phyloP scores from a whole-genome alignment of 176 grass and related monocot genomes.

The Triticum dicoccoides region DNA sequence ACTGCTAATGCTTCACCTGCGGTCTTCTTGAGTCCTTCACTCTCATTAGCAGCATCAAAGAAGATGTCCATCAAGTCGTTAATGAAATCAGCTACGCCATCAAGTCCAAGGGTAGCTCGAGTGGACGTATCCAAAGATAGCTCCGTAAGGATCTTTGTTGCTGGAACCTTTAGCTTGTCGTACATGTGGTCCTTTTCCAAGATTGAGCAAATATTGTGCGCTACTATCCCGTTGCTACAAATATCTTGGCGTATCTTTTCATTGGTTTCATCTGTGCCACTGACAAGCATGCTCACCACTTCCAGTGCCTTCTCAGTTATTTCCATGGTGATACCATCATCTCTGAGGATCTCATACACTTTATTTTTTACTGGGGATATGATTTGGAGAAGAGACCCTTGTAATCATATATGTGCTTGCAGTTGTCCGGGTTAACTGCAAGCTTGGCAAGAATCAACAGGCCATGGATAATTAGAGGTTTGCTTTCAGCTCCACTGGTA shows the following conservation, averaged over 20 bases:
- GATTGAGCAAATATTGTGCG: not conserved
- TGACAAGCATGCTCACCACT: constrained; percentile 7
- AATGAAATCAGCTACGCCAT: not conserved
- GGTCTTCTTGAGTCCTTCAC: not conserved
- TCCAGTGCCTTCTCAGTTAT: not conserved
- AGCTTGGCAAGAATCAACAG: constrained; percentile 3
- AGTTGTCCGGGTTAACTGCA: not conserved
- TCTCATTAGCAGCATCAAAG: not conserved
- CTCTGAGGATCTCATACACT: not conserved
- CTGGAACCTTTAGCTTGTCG: constrained; percentile 14
- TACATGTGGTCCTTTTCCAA: not conserved
- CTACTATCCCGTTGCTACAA: not conserved
- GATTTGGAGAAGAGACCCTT: constrained; percentile 5
- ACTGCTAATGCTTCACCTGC: not conserved
- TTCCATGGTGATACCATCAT: constrained; percentile 2
- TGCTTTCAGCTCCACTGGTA: not conserved
- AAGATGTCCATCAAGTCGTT: not conserved
- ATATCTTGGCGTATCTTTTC: not conserved
- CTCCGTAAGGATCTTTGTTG: not conserved
- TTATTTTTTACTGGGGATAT: not conserved
- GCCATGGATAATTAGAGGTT: constrained; percentile 20
- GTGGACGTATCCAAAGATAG: not conserved
- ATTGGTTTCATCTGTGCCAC: not conserved
- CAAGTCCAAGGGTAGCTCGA: not conserved
- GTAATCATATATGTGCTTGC: not conserved